Conservation (phyloP, 495 filamentous ascomycete genomes). For the Copromyces sp. region DNA sequence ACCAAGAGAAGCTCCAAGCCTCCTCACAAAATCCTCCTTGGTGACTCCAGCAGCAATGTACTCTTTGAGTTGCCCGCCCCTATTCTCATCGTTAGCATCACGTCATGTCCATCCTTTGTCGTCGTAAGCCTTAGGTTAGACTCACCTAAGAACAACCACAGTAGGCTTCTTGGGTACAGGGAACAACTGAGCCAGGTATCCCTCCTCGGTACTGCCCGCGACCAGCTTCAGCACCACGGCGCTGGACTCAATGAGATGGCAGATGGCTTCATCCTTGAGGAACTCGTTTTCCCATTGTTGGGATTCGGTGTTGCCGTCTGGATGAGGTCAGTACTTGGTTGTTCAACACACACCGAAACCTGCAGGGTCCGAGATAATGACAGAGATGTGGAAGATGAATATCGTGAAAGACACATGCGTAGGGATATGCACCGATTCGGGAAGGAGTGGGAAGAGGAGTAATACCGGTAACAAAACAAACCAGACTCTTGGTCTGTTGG, state of each 20-base stretch:
- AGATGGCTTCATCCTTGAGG: constrained; percentile 45
- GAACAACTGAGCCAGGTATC: constrained; percentile 70
- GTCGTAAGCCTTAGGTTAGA: neutral
- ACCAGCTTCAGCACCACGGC: constrained; percentile 59
- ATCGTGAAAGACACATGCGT: neutral
- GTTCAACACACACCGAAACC: neutral
- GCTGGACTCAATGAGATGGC: constrained; percentile 40
- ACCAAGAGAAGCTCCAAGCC: constrained; percentile 34
- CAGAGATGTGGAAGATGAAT: neutral
- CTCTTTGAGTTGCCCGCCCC: constrained; percentile 52
- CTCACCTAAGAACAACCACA: constrained; percentile 65
- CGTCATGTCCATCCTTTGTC: neutral
- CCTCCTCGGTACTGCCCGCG: constrained; percentile 66
- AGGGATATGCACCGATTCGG: neutral
- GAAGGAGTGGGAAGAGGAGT: neutral
- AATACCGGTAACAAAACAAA: constrained; percentile 42
- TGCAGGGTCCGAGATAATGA: neutral
- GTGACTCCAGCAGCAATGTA: constrained; percentile 50
- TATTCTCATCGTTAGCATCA: constrained; percentile 10
- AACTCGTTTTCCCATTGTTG: constrained; percentile 67
- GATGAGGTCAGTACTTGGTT: neutral
- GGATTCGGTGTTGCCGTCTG: constrained; percentile 57
- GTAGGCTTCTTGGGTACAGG: constrained; percentile 63
- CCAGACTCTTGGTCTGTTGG: constrained; percentile 40
- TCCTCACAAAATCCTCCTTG: constrained; percentile 47